These are phyloP conservation scores for Boletellus sp. DNA, from an alignment of 768 basidiomycete species.

Conservation along the genomic window DNA sequence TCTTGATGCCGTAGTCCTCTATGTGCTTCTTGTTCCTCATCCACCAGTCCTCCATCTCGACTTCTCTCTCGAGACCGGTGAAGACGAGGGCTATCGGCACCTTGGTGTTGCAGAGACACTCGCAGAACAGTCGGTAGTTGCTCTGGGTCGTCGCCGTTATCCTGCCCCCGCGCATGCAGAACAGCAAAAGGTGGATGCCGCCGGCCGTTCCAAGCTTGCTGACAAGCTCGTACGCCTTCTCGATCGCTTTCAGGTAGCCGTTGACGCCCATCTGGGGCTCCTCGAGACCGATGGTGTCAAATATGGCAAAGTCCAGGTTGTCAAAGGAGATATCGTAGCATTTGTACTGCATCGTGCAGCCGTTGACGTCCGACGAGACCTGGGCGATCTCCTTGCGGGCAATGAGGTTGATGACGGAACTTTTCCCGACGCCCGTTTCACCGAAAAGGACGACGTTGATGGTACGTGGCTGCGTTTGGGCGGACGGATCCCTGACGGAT, in stretches of 20 bases:
- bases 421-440: conserved; percentile 36
- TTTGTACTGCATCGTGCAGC: conserved; percentile 35
- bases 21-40: conserved; percentile 24
- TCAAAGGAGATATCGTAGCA: conserved; percentile 27
- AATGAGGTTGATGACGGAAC: conserved; percentile 31
- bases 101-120: conserved; percentile 35
- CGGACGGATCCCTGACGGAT: neutral
- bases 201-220: conserved; percentile 21
- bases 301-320: conserved; percentile 21
- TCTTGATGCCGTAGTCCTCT: conserved; percentile 20
- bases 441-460: conserved; percentile 42
- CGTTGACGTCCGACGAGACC: conserved; percentile 27
- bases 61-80: conserved; percentile 38
- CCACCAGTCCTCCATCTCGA: conserved; percentile 35
- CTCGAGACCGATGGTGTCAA: conserved; percentile 36
- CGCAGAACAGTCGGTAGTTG: conserved; percentile 39
- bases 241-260: conserved; percentile 26
- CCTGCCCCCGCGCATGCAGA: conserved; percentile 38
- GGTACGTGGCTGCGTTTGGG: neutral
- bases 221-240: conserved; percentile 34
- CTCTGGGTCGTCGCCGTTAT: conserved; percentile 34
- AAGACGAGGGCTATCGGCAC: conserved; percentile 41
- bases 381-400: conserved; percentile 19
- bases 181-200: conserved; percentile 43
- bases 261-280: conserved; percentile 29